These are phyloP conservation scores for Trichocomaceae sp. DNA, from an alignment of 2,329 filamentous ascomycete species.

Conservation along the genomic window DNA sequence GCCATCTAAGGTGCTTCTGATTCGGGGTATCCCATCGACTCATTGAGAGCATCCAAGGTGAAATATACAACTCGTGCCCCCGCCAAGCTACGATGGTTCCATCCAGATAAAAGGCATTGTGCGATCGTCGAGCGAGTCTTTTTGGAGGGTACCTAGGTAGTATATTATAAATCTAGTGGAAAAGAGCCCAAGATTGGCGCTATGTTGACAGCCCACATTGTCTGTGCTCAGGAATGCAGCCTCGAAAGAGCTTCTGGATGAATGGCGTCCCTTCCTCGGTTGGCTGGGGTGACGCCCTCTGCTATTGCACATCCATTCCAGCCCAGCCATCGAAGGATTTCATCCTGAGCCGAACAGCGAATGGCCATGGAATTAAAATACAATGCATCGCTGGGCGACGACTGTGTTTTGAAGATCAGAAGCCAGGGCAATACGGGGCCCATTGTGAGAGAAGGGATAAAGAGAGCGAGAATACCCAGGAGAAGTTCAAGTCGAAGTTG, in stretches of 20 bases:
- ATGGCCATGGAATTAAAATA: not conserved
- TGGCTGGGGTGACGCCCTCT: conserved; percentile 1
- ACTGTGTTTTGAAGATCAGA: not conserved
- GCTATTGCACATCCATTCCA: conserved; percentile 9
- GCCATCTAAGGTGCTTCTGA: too few relatives aligned
- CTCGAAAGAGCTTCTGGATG: conserved; percentile 3
- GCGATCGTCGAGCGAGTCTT: too few relatives aligned
- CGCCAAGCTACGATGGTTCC: too few relatives aligned
- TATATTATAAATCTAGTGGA: too few relatives aligned
- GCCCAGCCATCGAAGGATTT: not conserved
- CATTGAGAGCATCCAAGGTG: not conserved
- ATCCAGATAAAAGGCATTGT: too few relatives aligned
- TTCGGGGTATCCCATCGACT: not conserved
- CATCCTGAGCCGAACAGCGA: not conserved
- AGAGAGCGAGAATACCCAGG: not conserved
- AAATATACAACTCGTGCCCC: not conserved
- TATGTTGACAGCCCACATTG: not conserved
- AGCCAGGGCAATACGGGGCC: not conserved
- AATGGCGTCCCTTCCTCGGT: not conserved
- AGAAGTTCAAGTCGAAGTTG: not conserved
- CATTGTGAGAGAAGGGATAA: not conserved
- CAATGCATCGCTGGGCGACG: not conserved
- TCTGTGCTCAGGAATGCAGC: conserved; percentile 5
- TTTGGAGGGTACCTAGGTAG: too few relatives aligned
- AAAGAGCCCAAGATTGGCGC: too few relatives aligned